phyloP scores from a whole-genome alignment of 768 basidiomycete genomes.

The Mycena vitilis region DNA sequence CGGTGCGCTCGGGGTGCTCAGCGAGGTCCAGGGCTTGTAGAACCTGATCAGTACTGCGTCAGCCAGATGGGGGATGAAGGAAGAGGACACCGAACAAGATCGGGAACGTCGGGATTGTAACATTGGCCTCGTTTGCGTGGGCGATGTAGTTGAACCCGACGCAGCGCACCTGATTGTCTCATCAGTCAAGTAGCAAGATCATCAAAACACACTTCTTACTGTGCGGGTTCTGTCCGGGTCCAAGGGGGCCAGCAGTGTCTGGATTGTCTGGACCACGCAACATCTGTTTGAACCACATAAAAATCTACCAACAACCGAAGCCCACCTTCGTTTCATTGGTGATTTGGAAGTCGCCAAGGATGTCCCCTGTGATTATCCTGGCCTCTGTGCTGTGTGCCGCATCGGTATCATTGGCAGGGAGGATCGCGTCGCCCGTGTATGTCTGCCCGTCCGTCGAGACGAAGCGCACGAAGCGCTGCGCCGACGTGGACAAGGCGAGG shows the following conservation, averaged over 20 bases:
- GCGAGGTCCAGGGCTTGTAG: constrained; percentile 44
- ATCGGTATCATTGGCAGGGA: constrained; percentile 45
- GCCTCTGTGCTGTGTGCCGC: constrained; percentile 49
- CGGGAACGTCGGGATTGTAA: constrained; percentile 39
- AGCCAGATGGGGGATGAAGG: not conserved
- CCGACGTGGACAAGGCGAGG: constrained; percentile 39
- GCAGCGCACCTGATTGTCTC: constrained; percentile 35
- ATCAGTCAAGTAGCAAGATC: too few species aligned
- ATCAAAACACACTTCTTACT: constrained; percentile 31
- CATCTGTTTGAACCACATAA: not conserved
- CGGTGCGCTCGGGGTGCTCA: constrained; percentile 43
- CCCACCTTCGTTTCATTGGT: constrained; percentile 51
- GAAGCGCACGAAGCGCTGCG: constrained; percentile 54
- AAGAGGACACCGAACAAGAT: constrained; percentile 5
- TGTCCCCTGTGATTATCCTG: constrained; percentile 49
- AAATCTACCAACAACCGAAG: not conserved
- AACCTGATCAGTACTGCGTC: constrained; percentile 9
- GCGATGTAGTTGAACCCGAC: constrained; percentile 46
- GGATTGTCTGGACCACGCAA: constrained; percentile 42
- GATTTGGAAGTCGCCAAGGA: constrained; percentile 49
- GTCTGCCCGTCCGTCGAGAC: constrained; percentile 49
- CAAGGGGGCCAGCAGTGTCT: constrained; percentile 49
- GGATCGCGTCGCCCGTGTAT: constrained; percentile 54
- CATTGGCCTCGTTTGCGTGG: constrained; percentile 40
- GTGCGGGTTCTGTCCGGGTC: constrained; percentile 47